Evolutionary conservation across 2,329 filamentous ascomycete species (phyloP).

Genomic region (Epichloe elymi): DNA sequence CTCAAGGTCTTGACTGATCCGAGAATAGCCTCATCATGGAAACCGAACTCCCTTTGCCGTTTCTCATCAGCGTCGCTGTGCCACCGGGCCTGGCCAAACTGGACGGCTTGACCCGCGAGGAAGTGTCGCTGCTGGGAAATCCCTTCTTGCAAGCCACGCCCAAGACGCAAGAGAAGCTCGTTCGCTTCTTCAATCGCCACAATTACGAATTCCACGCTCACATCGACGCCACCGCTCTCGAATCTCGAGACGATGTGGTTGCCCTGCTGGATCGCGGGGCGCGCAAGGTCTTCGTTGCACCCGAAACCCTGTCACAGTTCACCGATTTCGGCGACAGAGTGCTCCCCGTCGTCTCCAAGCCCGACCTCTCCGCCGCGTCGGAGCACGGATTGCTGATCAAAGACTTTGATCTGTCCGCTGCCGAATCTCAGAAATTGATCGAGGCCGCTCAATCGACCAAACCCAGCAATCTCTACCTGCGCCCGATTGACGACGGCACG

Average conservation of each 20-base stretch:
- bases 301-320: constrained; percentile 50
- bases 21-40: constrained; percentile 36
- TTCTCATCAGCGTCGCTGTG: constrained; percentile 44
- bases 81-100: constrained; percentile 33
- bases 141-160: constrained; percentile 44
- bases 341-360: constrained; percentile 35
- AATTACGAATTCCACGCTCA: constrained; percentile 48
- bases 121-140: constrained; percentile 45
- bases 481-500: constrained; percentile 32
- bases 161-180: constrained; percentile 31
- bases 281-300: constrained; percentile 67
- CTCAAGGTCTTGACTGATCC: background rate
- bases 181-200: constrained; percentile 34
- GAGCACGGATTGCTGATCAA: constrained; percentile 39
- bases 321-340: constrained; percentile 43
- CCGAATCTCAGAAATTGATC: constrained; percentile 29
- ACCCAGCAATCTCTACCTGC: constrained; percentile 35
- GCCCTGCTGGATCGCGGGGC: constrained; percentile 76
- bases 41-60: constrained; percentile 49
- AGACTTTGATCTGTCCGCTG: constrained; percentile 32
- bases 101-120: constrained; percentile 41
- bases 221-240: constrained; percentile 61
- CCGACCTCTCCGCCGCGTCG: constrained; percentile 31
- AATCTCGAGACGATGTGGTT: constrained; percentile 59
- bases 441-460: constrained; percentile 32